Evolutionary conservation across 2,329 filamentous ascomycete genomes (phyloP).

Genomic region (Alternaria novae-zelandiae): DNA sequence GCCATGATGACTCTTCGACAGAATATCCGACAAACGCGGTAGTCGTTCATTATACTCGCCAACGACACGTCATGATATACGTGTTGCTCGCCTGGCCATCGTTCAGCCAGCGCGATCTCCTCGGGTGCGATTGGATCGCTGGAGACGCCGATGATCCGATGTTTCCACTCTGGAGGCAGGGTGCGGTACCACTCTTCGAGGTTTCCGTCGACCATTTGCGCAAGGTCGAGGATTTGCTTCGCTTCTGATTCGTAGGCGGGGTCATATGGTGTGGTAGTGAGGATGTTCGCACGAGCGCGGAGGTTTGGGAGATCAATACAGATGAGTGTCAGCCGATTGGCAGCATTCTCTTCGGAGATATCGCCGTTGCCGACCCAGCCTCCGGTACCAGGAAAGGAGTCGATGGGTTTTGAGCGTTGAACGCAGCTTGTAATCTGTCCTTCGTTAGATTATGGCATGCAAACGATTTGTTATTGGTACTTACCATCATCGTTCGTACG

Average conservation of each 20-base stretch:
- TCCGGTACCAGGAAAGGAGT: conserved; percentile 43
- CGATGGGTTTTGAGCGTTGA: conserved; percentile 48
- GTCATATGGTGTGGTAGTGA: conserved; percentile 35
- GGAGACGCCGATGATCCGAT: conserved; percentile 40
- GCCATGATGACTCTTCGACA: conserved; percentile 48
- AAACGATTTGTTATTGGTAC: background rate
- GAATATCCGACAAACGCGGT: conserved; percentile 50
- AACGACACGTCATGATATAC: conserved; percentile 49
- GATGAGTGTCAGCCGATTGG: conserved; percentile 49
- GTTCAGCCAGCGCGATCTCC: conserved; percentile 35
- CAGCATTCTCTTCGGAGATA: conserved; percentile 46
- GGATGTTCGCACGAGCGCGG: conserved; percentile 40
- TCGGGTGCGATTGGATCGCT: conserved; percentile 29
- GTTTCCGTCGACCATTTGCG: conserved; percentile 45
- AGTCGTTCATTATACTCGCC: conserved; percentile 51
- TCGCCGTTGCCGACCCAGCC: conserved; percentile 45
- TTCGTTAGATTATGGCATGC: background rate
- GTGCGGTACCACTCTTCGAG: conserved; percentile 48
- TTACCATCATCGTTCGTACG: conserved; percentile 51
- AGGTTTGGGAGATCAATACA: conserved; percentile 50
- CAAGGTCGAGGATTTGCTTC: conserved; percentile 41
- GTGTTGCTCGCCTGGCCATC: conserved; percentile 50
- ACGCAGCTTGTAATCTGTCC: conserved; percentile 48
- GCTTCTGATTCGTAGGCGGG: conserved; percentile 34
- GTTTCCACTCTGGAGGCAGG: conserved; percentile 44